Conservation (phyloP, 78 protist genomes). For the Dictyostelium purpureum region DNA sequence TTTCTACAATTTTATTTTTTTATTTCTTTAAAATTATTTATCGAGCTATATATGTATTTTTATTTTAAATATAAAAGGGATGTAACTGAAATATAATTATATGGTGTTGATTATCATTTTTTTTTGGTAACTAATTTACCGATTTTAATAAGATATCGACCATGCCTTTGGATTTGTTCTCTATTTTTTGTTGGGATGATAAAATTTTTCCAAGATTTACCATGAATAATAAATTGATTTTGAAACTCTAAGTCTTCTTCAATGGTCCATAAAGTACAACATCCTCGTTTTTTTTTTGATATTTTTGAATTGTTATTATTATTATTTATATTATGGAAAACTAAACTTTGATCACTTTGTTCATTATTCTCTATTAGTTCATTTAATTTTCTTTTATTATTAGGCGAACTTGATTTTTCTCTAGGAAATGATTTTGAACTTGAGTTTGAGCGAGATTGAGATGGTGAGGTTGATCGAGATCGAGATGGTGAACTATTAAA, state of each 20-base stretch:
- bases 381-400: not conserved
- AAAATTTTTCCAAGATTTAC: constrained; percentile 68
- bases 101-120: too few relatives aligned
- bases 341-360: not conserved
- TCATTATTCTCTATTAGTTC: not conserved
- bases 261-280: constrained; percentile 31
- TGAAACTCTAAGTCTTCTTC: constrained; percentile 57
- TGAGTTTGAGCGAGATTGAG: not conserved
- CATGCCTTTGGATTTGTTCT: constrained; percentile 69
- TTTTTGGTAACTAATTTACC: constrained; percentile 65
- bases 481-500: not conserved
- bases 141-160: constrained; percentile 58
- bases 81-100: too few relatives aligned
- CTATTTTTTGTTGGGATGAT: constrained; percentile 41
- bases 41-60: too few relatives aligned
- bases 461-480: not conserved
- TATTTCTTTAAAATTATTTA: too few relatives aligned
- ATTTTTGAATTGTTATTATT: not conserved
- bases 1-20: too few relatives aligned
- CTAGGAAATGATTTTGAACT: not conserved
- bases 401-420: constrained; percentile 5
- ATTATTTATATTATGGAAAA: not conserved
- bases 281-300: not conserved
- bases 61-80: too few relatives aligned
- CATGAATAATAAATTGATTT: constrained; percentile 6